A percentile compares a stretch with the other conserved stretches of the same genome.
Conservation (phyloP, 2,329 filamentous ascomycete genomes). For the Colletotrichum sansevieriae region DNA sequence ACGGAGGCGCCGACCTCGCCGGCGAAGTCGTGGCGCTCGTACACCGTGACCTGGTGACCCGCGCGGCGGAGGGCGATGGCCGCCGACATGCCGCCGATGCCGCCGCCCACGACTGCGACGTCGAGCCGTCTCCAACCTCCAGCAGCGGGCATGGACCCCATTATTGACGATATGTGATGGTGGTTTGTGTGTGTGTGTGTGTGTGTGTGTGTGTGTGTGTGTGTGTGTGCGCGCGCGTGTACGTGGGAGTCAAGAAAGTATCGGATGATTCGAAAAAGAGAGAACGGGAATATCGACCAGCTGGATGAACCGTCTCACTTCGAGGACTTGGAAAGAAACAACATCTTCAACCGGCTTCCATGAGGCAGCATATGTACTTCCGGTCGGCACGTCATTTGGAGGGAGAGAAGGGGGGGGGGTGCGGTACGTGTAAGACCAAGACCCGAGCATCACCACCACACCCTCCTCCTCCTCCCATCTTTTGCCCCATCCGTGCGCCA, state of each 20-base stretch:
- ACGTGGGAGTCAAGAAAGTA: neutral
- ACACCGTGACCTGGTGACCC: conserved; percentile 68
- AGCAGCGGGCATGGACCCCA: conserved; percentile 35
- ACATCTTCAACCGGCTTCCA: neutral
- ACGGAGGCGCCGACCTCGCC: conserved; percentile 78
- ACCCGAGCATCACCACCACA: conserved; percentile 14
- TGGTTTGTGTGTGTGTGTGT: neutral
- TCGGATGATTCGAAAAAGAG: neutral
- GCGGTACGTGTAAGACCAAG: neutral
- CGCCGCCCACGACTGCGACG: conserved; percentile 60
- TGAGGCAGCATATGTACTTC: conserved; percentile 30
- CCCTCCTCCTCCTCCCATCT: conserved; percentile 16
- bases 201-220: no score
- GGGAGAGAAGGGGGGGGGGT: no score
- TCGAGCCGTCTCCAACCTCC: conserved; percentile 59
- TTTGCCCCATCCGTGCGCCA: conserved; percentile 25
- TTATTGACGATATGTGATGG: neutral
- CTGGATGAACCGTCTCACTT: neutral
- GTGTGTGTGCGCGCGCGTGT: no score
- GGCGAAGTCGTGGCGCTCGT: conserved; percentile 75
- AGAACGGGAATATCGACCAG: neutral
- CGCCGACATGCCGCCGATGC: conserved; percentile 62
- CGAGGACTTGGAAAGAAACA: neutral
- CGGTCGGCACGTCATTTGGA: conserved; percentile 1
- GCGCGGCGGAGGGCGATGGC: conserved; percentile 61